These are phyloP conservation scores for Xanthoconium purpureum DNA, from an alignment of 768 basidiomycete genomes.

Conservation along the genomic window DNA sequence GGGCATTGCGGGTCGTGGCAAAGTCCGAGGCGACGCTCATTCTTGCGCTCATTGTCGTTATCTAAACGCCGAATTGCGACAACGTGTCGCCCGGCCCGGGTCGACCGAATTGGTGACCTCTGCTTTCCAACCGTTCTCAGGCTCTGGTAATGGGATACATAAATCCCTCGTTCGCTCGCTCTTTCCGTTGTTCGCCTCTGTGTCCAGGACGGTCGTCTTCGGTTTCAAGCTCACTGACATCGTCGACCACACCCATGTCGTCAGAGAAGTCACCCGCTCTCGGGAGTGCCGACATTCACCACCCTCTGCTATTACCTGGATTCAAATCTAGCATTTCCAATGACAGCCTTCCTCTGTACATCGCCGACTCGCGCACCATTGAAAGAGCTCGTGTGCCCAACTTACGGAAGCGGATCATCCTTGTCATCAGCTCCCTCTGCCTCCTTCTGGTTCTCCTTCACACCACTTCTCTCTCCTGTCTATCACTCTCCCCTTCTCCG, in stretches of 20 bases:
- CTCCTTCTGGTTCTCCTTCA: slow-evolving; percentile 11
- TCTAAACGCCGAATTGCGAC: slow-evolving; percentile 10
- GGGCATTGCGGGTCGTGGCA: not conserved
- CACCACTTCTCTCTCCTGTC: not conserved
- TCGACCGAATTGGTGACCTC: not conserved
- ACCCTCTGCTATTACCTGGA: not conserved
- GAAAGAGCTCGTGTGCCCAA: not conserved
- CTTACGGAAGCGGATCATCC: slow-evolving; percentile 12
- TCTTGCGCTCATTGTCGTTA: not conserved
- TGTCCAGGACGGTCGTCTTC: no score
- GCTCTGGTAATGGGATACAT: no score
- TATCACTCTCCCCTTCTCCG: not conserved
- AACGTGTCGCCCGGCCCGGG: not conserved
- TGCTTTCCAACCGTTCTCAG: no score
- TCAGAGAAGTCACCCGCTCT: not conserved
- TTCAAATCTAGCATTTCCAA: not conserved
- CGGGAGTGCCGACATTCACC: not conserved
- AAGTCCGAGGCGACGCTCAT: not conserved
- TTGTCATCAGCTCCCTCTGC: slow-evolving; percentile 9
- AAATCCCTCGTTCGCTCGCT: no score
- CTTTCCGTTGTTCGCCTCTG: no score
- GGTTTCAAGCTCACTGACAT: not conserved
- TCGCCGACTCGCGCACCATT: not conserved
- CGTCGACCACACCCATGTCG: slow-evolving; percentile 2
- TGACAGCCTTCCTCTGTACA: slow-evolving; percentile 21